phyloP scores from a whole-genome alignment of 176 grass and related monocot genomes.

The Puccinellia tenuiflora region DNA sequence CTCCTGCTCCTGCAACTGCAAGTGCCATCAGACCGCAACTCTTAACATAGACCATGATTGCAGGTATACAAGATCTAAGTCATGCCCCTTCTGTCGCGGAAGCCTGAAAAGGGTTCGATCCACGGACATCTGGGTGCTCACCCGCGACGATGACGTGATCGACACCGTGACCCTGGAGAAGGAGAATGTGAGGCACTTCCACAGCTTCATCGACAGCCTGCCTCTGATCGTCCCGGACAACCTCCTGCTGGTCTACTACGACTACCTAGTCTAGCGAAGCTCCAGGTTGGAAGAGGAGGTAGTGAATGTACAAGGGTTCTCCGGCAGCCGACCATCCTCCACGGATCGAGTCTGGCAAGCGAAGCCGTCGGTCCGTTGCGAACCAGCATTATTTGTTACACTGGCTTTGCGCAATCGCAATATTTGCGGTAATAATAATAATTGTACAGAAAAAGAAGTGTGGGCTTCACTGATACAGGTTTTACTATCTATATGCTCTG shows the following conservation, averaged over 20 bases:
- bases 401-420: slow-evolving; percentile 27
- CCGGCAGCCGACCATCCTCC: slow-evolving; percentile 58
- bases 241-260: slow-evolving; percentile 65
- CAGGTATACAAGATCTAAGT: slow-evolving; percentile 77
- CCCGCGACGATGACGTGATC: slow-evolving; percentile 57
- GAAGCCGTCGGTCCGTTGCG: slow-evolving; percentile 15
- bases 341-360: slow-evolving; percentile 52
- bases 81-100: slow-evolving; percentile 71
- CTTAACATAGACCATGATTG: slow-evolving; percentile 19
- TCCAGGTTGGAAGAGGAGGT: neutral
- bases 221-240: slow-evolving; percentile 68
- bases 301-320: slow-evolving; percentile 21
- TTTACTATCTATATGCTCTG: too few species aligned
- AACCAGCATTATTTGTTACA: slow-evolving; percentile 17
- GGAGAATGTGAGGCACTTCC: slow-evolving; percentile 71
- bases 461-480: too few species aligned
- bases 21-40: neutral
- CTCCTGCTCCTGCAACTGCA: neutral
- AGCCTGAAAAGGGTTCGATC: slow-evolving; percentile 66
- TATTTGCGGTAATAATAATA: slow-evolving; percentile 51
- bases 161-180: slow-evolving; percentile 57
- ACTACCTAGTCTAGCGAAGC: slow-evolving; percentile 56
- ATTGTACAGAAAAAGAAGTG: slow-evolving; percentile 42
- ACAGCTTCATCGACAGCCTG: slow-evolving; percentile 70
- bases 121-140: slow-evolving; percentile 79